Evolutionary conservation across 2,329 filamentous ascomycete genomes (phyloP), one percentile per base, ranked within the genome.

Genomic region (Penicillium sp.): DNA sequence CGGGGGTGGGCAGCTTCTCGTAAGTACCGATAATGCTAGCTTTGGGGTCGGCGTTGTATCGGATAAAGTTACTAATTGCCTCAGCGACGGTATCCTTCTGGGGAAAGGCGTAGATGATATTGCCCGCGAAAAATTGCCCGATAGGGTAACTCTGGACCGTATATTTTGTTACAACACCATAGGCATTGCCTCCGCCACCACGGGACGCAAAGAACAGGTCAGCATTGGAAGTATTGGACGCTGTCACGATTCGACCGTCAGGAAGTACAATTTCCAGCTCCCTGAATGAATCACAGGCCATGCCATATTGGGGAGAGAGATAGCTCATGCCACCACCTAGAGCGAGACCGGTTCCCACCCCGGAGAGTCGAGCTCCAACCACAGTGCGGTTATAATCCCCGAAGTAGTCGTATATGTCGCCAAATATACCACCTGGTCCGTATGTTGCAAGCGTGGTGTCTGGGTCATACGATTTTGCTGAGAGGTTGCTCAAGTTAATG

Each of bases 1-100:
- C 60, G 2, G 65, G 68, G 0, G 66, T 69, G 2, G 54, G 50
- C 3, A 72, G 41, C 47, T 68, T 70, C 53, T 72, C 62, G 52
- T 70, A 71, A 2, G 69, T 72, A 4, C 65, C 67, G 52, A 72
- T 65, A 44, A 72, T 68, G 31, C 63, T 60, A 7, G 70, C 70
- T 51, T 72, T 72, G 1, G 70, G 64, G 25, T 72, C 68, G 13
- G 55, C 65, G 56, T 72, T 72, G 54, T 71, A 68, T 34, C 57
- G 40, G 29, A 66, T 65, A 46, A 72, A 72, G 48, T 70, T 58
- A 13, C 56, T 56, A 38, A 69, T 67, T 1, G 70, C 70, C 8
- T 63, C 55, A 32, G 68, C 59, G 6, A 70, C 62, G 6, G 57
- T 55, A 25, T 66, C 60, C 18, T 59, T 64, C 13, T 72, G 67